Base-by-base conservation (phyloP, 495 filamentous ascomycete genomes). In the Niebla homalea region DNA sequence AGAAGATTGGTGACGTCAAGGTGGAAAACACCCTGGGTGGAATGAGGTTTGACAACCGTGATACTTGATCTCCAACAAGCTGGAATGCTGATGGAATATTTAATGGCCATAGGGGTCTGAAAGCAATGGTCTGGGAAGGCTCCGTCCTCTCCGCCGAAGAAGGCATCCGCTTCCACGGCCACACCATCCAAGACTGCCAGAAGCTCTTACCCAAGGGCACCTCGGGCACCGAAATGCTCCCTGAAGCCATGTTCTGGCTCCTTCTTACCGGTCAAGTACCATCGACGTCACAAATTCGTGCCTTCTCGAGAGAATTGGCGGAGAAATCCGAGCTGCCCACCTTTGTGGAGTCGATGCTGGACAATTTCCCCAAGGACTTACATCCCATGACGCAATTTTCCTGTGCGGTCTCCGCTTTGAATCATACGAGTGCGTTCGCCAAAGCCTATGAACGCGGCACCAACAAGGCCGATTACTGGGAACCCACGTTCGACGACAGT, bases 241-340 rank as follows among this genome's bases (percentile, higher is more conserved):
- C 92, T 36, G 92, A 98, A 68, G 82, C 89, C 62, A 97, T 98
- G 92, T 98, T 98, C 77, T 98, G 92, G 92, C 83, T 98, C 22
- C 82, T 98, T 15, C 69, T 98, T 52, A 98, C 92, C 8, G 93
- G 92, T 50, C 75, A 90, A 65, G 85, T 98, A 21, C 92, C 92
- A 10, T 84, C 84, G 2, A 83, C 81, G 21, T 64, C 66, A 35
- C 92, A 98, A 66, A 76, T 88, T 46, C 86, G 92, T 57, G 69
- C 70, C 40, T 79, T 98, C 55, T 92, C 85, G 37, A 75, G 80
- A 37, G 85, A 94, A 64, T 75, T 96, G 21, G 92, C 92, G 37
- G 85, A 89, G 65, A 83, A 96, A 64, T 81, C 84, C 25, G 67
- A 73, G 50, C 76, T 98, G n/a, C 92, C 92, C 44, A 71, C 72